A percentile compares a stretch with the other conserved stretches of the same genome.
Evolutionary conservation across 2,329 filamentous ascomycete genomes (phyloP).

Genomic region (Diaporthe sp.): DNA sequence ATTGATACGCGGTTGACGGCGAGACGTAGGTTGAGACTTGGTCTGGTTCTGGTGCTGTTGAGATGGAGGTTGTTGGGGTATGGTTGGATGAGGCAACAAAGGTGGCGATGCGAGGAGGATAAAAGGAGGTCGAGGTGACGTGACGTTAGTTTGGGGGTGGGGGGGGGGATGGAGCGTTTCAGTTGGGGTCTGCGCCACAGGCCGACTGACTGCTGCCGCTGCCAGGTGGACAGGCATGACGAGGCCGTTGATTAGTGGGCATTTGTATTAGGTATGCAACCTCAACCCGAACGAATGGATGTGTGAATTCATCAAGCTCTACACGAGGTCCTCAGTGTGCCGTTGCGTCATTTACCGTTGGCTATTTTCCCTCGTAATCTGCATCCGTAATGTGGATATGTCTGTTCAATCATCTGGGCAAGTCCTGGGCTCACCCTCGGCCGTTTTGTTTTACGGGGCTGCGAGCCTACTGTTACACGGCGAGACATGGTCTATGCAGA

Average conservation of each 20-base stretch:
- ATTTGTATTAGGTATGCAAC: background rate
- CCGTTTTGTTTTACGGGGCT: background rate
- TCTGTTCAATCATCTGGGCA: background rate
- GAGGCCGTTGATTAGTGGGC: slow-evolving; percentile 6
- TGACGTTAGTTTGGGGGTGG: slow-evolving; percentile 9
- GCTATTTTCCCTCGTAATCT: background rate
- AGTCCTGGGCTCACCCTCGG: background rate
- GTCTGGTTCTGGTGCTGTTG: background rate
- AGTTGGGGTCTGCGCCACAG: slow-evolving; percentile 22
- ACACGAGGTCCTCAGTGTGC: background rate
- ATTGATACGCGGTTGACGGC: background rate
- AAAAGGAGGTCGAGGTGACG: slow-evolving; percentile 8
- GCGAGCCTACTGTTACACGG: background rate
- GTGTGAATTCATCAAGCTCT: background rate
- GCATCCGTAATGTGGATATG: background rate
- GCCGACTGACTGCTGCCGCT: background rate
- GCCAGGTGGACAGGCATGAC: slow-evolving; percentile 10
- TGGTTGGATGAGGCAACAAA: background rate
- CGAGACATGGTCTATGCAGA: background rate
- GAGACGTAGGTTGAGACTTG: background rate
- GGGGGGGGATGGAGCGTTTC: slow-evolving; percentile 18
- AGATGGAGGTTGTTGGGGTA: background rate
- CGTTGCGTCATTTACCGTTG: background rate
- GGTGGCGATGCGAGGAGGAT: background rate
- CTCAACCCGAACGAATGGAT: background rate